Conservation (phyloP, 2,329 filamentous ascomycete genomes). For the Exophiala dermatitidis region DNA sequence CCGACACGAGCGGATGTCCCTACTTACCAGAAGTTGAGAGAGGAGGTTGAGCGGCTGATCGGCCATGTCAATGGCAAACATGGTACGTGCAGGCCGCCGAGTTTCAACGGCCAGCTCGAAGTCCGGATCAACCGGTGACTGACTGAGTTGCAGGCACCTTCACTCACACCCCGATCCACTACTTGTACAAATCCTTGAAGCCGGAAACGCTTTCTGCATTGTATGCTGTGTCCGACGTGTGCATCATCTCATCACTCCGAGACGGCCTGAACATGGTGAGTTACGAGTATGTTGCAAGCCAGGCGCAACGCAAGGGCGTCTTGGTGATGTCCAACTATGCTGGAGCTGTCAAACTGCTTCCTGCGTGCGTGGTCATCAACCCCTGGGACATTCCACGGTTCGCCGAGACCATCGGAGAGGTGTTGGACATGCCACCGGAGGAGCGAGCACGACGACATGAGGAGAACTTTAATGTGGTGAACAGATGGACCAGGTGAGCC, state of each 20-base stretch:
- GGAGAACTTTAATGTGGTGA: slow-evolving; percentile 11
- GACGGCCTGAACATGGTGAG: slow-evolving; percentile 98
- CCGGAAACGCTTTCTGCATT: slow-evolving; percentile 91
- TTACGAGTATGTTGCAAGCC: slow-evolving; percentile 92
- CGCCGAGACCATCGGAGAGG: slow-evolving; percentile 76
- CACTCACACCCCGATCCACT: slow-evolving; percentile 93
- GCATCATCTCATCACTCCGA: slow-evolving; percentile 78
- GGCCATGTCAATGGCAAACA: slow-evolving; percentile 92
- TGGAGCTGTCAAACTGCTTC: slow-evolving; percentile 84
- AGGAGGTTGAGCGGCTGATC: slow-evolving; percentile 84
- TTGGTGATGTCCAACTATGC: slow-evolving; percentile 94
- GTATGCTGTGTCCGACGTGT: slow-evolving; percentile 81
- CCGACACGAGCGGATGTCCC: slow-evolving; percentile 80
- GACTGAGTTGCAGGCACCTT: slow-evolving; percentile 50
- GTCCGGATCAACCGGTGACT: background rate
- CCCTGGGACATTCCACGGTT: slow-evolving; percentile 93
- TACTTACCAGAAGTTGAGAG: slow-evolving; percentile 87
- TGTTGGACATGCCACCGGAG: slow-evolving; percentile 62
- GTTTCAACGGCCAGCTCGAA: background rate
- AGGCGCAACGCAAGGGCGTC: slow-evolving; percentile 75
- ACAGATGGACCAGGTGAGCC: slow-evolving; percentile 17
- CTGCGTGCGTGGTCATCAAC: slow-evolving; percentile 83
- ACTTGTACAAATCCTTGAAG: slow-evolving; percentile 86
- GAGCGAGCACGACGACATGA: slow-evolving; percentile 11
- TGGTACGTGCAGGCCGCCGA: slow-evolving; percentile 37